Evolutionary conservation across 352 stramenopile species (phyloP), one percentile per base, ranked within the genome.

Genomic region (Phytophthora meadii): DNA sequence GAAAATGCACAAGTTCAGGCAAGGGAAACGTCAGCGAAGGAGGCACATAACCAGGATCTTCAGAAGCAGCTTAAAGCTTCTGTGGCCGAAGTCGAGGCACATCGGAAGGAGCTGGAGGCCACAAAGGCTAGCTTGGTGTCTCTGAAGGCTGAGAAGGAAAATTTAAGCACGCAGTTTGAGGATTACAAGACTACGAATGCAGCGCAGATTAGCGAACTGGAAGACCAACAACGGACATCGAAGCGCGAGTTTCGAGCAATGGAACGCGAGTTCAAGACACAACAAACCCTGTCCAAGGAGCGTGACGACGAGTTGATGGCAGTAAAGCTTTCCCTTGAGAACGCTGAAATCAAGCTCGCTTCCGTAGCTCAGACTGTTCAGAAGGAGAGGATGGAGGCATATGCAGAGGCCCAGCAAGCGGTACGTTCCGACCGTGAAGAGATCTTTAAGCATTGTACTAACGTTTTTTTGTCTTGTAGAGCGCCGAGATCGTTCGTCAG

Each of bases 221-320:
- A 89, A 28, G 77, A 90, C 22, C 68, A 83, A 24, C 72, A 86
- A 11, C 70, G 79, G 3, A 65, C 72, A 0, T 44, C 88, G 14
- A 89, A 90, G 47, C 72, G 83, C 2, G 81, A 92, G 30, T 76
- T 82, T 25, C 75, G 79, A 46, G 76, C 69, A 1, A 61, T 89
- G n/a, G 79, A 92, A 48, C 74, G 81, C 8, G 83, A 92, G 3
- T 42, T 92, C 0, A 92, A 92, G 49, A 70, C 56, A 1, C 56
- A 81, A 3, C 81, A 90, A 65, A 54, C 52, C 2, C 44, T 76
- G 4, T 72, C 72, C 15, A 90, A 87, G 45, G 83, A 87, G 36
- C 75, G 74, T 3, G 83, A 88, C 12, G 71, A 87, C 5, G 83
- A 87, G 36, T 37, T 88, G 4, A 45, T 45, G 2, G 47, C 47